phyloP scores from a whole-genome alignment of 352 stramenopile genomes.

The Globisporangium heterothallicum region DNA sequence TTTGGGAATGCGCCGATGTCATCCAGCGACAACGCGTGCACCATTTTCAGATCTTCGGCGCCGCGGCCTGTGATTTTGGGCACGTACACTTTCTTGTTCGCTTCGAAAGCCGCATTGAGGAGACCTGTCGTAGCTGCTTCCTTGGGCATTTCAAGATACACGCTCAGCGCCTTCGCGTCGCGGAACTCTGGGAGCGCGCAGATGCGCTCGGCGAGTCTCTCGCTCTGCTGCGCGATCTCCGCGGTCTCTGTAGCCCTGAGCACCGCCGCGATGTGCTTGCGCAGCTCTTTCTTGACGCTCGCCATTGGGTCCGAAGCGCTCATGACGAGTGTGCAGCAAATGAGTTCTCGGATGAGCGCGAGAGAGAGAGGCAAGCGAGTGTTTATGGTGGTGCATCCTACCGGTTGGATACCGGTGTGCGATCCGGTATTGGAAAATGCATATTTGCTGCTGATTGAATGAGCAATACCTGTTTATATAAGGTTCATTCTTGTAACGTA shows the following conservation, averaged over 20 bases:
- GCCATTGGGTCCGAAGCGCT: constrained; percentile 10
- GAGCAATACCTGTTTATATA: no score
- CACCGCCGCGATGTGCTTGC: constrained; percentile 37
- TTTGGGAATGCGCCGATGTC: constrained; percentile 82
- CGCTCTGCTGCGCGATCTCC: constrained; percentile 53
- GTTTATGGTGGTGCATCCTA: no score
- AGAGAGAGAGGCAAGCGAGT: constrained; percentile 2
- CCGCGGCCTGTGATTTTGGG: constrained; percentile 75
- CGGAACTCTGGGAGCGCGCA: constrained; percentile 47
- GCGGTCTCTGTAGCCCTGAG: constrained; percentile 33
- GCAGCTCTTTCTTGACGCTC: constrained; percentile 57
- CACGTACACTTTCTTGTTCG: constrained; percentile 78
- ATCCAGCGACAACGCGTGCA: constrained; percentile 47
- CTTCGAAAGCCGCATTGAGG: constrained; percentile 47
- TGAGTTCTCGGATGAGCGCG: background rate
- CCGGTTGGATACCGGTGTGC: no score
- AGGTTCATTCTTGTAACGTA: no score
- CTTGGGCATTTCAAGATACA: constrained; percentile 85
- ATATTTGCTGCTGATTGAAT: no score
- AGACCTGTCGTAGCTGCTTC: constrained; percentile 61
- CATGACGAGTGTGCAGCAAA: background rate
- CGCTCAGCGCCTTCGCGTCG: constrained; percentile 38
- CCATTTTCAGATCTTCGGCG: constrained; percentile 76
- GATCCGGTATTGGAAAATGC: no score
- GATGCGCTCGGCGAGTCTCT: constrained; percentile 38